Evolutionary conservation across 2,329 filamentous ascomycete genomes (phyloP), one percentile per base, ranked within the genome.

Genomic region (Colletotrichum camelliae): DNA sequence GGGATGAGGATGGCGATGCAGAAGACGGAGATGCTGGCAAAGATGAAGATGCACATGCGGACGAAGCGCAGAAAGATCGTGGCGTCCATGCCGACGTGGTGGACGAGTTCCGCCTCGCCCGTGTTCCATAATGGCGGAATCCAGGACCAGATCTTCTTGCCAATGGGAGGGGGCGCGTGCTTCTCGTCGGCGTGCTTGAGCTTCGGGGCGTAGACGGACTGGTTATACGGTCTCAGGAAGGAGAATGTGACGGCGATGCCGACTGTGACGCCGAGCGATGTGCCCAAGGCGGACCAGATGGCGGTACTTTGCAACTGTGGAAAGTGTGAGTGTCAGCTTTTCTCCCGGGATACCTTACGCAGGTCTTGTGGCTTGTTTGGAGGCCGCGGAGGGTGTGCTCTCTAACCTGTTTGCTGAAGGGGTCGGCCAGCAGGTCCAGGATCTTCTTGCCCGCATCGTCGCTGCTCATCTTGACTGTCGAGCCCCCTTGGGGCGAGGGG

Each of bases 11-110:
- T 91, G 68, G 88, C 89, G 78, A 95, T 93, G 21, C 94, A 95
- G 37, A 97, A 84, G 8, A 98, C 78, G 33, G 93, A 90, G 71
- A 98, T 86, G 9, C 91, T 86, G 33, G 94, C 82, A 82, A 98
- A 98, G 78, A 98, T 94, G 83, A 98, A 97, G 76, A 97, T 93
- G 82, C 95, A 95, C 97, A 99, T 98, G 79, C 93, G 91, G 66
- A 93, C 91, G 81, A 98, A 96, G 68, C 96, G 93, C 78, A 99
- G 88, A 83, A 99, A 98, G 64, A 99, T 87, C 10, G 94, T 94
- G 10, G 96, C 97, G 85, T 99, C 97, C 87, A 99, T 88, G 66
- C 97, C 97, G 52, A 98, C 93, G 80, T 94, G 92, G n/a, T 94
- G 90, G 29, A 98, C 89, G 77, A 98, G 85, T 16, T 94, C 90